Conservation (phyloP, 208 protist species). For the Histomonas meleagridis region DNA sequence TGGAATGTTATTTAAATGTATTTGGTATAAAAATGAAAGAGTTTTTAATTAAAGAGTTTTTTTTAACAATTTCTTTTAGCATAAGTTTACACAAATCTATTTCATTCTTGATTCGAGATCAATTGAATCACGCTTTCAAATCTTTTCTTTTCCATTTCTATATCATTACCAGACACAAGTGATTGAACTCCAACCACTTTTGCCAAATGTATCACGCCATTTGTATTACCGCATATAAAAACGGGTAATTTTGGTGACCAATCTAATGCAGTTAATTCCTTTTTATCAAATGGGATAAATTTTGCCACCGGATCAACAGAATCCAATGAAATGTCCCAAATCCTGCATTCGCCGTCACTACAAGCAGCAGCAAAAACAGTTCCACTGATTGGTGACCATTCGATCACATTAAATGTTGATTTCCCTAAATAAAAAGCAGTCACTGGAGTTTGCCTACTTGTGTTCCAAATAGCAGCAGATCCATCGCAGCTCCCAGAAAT, state of each 20-base stretch:
- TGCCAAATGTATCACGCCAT: neutral
- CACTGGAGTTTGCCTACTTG: neutral
- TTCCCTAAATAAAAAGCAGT: neutral
- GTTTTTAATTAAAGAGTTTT: too few relatives aligned
- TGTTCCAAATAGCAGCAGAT: neutral
- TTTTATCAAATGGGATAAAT: neutral
- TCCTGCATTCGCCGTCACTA: constrained; percentile 5
- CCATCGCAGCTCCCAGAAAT: constrained; percentile 5
- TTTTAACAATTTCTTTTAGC: too few relatives aligned
- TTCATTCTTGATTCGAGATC: constrained; percentile 32
- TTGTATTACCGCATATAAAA: neutral
- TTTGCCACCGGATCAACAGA: neutral
- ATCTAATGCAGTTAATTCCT: neutral
- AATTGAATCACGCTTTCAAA: neutral
- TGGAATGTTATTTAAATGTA: too few relatives aligned
- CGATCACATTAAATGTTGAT: neutral
- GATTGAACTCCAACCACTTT: neutral
- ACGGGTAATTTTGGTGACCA: constrained; percentile 2
- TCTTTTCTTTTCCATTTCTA: neutral
- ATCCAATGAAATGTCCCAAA: constrained; percentile 22
- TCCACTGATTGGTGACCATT: neutral
- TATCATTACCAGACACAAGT: neutral
- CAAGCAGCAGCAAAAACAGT: constrained; percentile 31
- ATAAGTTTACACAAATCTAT: too few relatives aligned
- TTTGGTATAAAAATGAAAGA: too few relatives aligned